A percentile compares a stretch with the other conserved stretches of the same genome.
These are phyloP conservation scores for Naganishia vaughanmartiniae DNA, from an alignment of 768 basidiomycete species.

Conservation along the genomic window DNA sequence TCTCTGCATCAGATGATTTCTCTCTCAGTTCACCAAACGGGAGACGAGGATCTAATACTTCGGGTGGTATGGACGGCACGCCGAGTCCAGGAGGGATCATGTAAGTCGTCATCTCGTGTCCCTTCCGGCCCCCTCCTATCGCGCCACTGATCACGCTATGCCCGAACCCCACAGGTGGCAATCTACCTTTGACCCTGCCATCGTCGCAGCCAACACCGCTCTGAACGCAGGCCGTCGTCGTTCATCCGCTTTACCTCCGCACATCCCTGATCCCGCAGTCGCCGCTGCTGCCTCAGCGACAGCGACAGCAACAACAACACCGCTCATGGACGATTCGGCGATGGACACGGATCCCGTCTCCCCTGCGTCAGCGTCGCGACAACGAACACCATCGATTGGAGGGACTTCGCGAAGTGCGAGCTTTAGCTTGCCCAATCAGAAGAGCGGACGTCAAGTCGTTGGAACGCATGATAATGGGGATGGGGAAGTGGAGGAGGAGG, in stretches of 20 bases:
- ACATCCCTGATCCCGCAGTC: slow-evolving; percentile 7
- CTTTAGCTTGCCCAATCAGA: slow-evolving; percentile 71
- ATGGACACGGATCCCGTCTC: slow-evolving; percentile 1
- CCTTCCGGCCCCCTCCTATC: slow-evolving; percentile 17
- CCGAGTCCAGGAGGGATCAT: slow-evolving; percentile 49
- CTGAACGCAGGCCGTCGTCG: slow-evolving; percentile 23
- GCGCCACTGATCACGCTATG: slow-evolving; percentile 6
- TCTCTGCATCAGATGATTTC: slow-evolving; percentile 52
- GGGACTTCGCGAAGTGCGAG: slow-evolving; percentile 64
- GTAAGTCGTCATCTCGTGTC: slow-evolving; percentile 43
- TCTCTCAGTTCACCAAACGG: slow-evolving; percentile 55
- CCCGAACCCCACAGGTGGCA: slow-evolving; percentile 20
- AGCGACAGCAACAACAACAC: background rate
- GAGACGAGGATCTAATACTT: slow-evolving; percentile 56
- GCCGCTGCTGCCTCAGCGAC: too few species aligned
- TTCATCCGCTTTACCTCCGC: slow-evolving; percentile 16
- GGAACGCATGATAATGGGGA: slow-evolving; percentile 52
- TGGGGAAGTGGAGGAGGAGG: slow-evolving; percentile 55
- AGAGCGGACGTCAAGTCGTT: slow-evolving; percentile 52
- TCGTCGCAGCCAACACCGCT: slow-evolving; percentile 32
- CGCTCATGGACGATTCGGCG: slow-evolving; percentile 21
- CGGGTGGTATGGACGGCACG: slow-evolving; percentile 54
- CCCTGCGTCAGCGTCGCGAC: slow-evolving; percentile 28
- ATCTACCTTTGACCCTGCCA: slow-evolving; percentile 31
- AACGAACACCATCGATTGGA: slow-evolving; percentile 19